Evolutionary conservation across 768 basidiomycete species (phyloP).

Genomic region (Atractiella rhizophila): DNA sequence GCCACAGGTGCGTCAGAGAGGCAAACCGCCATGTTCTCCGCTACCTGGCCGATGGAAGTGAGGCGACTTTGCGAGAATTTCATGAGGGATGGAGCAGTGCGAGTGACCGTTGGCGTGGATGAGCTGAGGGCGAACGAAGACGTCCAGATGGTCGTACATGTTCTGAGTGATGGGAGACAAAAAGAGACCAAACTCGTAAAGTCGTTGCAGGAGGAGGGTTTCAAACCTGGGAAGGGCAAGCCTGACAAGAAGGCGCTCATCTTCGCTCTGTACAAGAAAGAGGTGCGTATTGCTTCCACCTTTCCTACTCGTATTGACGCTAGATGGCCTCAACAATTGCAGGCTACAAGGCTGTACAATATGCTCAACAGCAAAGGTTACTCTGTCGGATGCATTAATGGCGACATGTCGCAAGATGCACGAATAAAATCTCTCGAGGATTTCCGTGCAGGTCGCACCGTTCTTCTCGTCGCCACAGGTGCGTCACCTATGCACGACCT

Average conservation of each 20-base stretch:
- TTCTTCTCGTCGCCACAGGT: conserved; percentile 53
- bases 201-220: conserved; percentile 13
- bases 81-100: conserved; percentile 52
- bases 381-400: conserved; percentile 19
- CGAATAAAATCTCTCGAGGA: conserved; percentile 62
- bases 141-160: conserved; percentile 40
- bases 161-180: conserved; percentile 13
- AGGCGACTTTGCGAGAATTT: conserved; percentile 69
- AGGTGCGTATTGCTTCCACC: too few species aligned
- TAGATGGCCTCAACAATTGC: too few species aligned
- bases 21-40: conserved; percentile 34
- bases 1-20: conserved; percentile 73
- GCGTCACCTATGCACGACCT: conserved; percentile 69
- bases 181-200: conserved; percentile 15
- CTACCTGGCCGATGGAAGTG: conserved; percentile 93
- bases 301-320: too few species aligned
- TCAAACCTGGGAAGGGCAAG: conserved; percentile 29
- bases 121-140: conserved; percentile 80
- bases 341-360: conserved; percentile 65
- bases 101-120: conserved; percentile 84
- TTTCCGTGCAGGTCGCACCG: conserved; percentile 68
- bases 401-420: conserved; percentile 57
- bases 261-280: conserved; percentile 94
- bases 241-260: conserved; percentile 53
- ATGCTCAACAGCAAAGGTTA: conserved; percentile 50